A percentile compares a stretch with the other conserved stretches of the same genome.
Evolutionary conservation across 768 basidiomycete genomes (phyloP).

Genomic region (Leccinum ochraceum): DNA sequence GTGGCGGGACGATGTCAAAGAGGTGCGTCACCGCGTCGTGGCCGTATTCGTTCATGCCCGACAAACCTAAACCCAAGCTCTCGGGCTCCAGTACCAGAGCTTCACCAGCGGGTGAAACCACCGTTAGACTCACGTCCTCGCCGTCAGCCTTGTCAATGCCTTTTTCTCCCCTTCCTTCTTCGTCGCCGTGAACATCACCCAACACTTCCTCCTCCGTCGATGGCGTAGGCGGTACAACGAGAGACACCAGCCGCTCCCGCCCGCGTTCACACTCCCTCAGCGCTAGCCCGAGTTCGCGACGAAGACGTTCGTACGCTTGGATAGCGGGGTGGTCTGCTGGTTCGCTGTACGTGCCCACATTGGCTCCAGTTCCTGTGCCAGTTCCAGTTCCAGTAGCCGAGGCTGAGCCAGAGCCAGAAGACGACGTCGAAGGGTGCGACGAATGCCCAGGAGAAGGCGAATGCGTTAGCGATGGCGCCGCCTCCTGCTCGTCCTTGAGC

Average conservation of each 20-base stretch:
- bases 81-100: slow-evolving; percentile 14
- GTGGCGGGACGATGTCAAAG: slow-evolving; percentile 38
- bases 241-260: slow-evolving; percentile 58
- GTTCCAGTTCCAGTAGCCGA: too few species aligned
- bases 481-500: slow-evolving; percentile 43
- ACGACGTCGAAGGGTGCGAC: slow-evolving; percentile 21
- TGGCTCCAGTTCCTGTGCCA: too few species aligned
- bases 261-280: slow-evolving; percentile 84
- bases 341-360: slow-evolving; percentile 5
- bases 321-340: slow-evolving; percentile 49
- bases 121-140: neutral
- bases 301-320: slow-evolving; percentile 71
- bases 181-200: neutral
- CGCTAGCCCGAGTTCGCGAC: slow-evolving; percentile 75
- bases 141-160: neutral
- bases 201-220: slow-evolving; percentile 39
- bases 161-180: neutral
- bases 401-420: slow-evolving; percentile 9
- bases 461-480: neutral
- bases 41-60: slow-evolving; percentile 43
- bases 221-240: slow-evolving; percentile 48
- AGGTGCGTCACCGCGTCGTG: neutral
- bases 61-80: neutral
- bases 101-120: slow-evolving; percentile 25
- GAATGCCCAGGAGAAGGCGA: slow-evolving; percentile 20